phyloP scores from a whole-genome alignment of 306 rosid genomes.

The Cyclanthera cordifolia region DNA sequence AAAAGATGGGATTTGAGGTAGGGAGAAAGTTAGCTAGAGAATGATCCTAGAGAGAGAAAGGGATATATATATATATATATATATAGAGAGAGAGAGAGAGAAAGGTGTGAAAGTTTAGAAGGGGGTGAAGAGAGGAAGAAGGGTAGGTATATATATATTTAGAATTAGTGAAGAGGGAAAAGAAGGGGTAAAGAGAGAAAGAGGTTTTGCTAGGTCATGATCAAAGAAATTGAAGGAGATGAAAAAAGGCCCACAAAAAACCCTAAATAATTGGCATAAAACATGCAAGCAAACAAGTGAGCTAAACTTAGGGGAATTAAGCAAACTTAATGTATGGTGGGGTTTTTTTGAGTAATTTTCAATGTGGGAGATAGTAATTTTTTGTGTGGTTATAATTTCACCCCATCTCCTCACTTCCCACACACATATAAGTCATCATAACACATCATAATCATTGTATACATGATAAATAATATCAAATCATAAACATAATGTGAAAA shows the following conservation, averaged over 20 bases:
- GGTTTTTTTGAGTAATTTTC: constrained; percentile 2
- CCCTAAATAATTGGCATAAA: constrained; percentile 1
- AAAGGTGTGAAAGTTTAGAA: background rate
- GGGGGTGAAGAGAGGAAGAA: constrained; percentile 12
- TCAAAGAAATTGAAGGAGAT: constrained; percentile 5
- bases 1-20: background rate
- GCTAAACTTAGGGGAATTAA: constrained; percentile 9
- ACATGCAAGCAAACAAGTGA: constrained; percentile 1
- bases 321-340: constrained; percentile 17
- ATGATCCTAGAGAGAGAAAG: constrained; percentile 5
- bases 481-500: background rate
- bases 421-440: background rate
- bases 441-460: background rate
- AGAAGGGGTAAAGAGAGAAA: background rate
- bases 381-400: constrained; percentile 6
- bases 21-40: background rate
- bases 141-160: constrained; percentile 13
- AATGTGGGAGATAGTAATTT: background rate
- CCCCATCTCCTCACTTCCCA: background rate
- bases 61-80: background rate
- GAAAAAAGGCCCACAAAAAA: constrained; percentile 8
- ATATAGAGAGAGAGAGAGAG: background rate
- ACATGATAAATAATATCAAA: too few species aligned
- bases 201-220: constrained; percentile 10
- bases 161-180: background rate